Conservation (phyloP, 2,329 filamentous ascomycete species). For the Epicoccum sorghinum region DNA sequence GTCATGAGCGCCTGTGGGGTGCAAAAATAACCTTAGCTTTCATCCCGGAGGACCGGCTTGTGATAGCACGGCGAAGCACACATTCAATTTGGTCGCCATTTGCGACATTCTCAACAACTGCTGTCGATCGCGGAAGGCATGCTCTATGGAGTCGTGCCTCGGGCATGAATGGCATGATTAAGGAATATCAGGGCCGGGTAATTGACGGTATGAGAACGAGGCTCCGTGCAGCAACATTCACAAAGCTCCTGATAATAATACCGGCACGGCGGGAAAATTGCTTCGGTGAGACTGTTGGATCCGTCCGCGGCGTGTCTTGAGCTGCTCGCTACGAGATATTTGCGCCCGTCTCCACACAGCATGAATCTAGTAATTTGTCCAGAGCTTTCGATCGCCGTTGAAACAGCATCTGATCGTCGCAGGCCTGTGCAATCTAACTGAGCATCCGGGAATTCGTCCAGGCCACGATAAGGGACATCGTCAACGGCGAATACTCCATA, state of each 20-base stretch:
- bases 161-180: conserved; percentile 8
- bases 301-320: conserved; percentile 11
- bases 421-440: conserved; percentile 13
- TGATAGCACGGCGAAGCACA: neutral
- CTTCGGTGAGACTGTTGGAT: conserved; percentile 7
- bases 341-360: conserved; percentile 17
- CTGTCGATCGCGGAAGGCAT: conserved; percentile 18
- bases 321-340: conserved; percentile 16
- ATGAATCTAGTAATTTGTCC: conserved; percentile 18
- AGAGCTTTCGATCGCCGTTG: conserved; percentile 16
- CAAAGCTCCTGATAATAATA: conserved; percentile 10
- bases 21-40: conserved; percentile 13
- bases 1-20: conserved; percentile 9
- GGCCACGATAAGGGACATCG: conserved; percentile 14
- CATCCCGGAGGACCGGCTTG: conserved; percentile 2
- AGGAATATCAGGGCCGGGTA: conserved; percentile 4
- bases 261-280: conserved; percentile 9
- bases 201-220: conserved; percentile 11
- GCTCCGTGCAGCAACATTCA: conserved; percentile 13
- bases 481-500: conserved; percentile 17
- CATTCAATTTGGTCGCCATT: neutral
- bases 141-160: conserved; percentile 20
- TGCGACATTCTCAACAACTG: conserved; percentile 11
- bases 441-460: conserved; percentile 3
- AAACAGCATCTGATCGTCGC: conserved; percentile 16